Evolutionary conservation across 2,329 filamentous ascomycete species (phyloP).

Genomic region (Aaosphaeria pasadenensis): DNA sequence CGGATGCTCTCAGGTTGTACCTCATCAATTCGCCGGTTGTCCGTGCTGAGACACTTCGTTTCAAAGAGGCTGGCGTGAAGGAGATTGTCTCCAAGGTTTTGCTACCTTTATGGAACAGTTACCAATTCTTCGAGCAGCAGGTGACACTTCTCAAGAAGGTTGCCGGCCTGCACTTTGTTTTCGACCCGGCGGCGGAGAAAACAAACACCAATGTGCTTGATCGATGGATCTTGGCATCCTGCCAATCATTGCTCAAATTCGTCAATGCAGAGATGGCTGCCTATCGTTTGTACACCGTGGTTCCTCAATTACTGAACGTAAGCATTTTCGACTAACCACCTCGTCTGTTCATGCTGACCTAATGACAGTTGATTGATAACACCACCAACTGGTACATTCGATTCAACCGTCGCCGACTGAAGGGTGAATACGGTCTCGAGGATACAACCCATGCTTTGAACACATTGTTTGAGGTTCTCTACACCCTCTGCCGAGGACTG

Average conservation of each 20-base stretch:
- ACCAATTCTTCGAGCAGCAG: conserved; percentile 93
- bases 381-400: conserved; percentile 99
- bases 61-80: conserved; percentile 90
- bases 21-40: conserved; percentile 97
- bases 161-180: conserved; percentile 71
- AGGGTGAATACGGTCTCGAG: conserved; percentile 80
- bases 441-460: conserved; percentile 91
- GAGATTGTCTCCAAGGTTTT: conserved; percentile 92
- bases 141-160: conserved; percentile 83
- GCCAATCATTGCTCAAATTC: conserved; percentile 85
- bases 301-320: conserved; percentile 69
- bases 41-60: conserved; percentile 81
- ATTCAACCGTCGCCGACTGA: conserved; percentile 86
- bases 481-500: conserved; percentile 80
- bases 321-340: conserved; percentile 1
- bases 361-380: conserved; percentile 70
- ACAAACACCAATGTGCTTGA: conserved; percentile 92
- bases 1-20: conserved; percentile 90
- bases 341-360: not conserved
- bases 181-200: conserved; percentile 71
- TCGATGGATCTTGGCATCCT: conserved; percentile 89
- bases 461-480: conserved; percentile 90
- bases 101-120: conserved; percentile 91
- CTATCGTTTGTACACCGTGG: conserved; percentile 76
- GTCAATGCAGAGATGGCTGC: conserved; percentile 89